These are phyloP conservation scores for Ambrosia trifida DNA, from an alignment of 129 eudicot genomes.

Conservation along the genomic window DNA sequence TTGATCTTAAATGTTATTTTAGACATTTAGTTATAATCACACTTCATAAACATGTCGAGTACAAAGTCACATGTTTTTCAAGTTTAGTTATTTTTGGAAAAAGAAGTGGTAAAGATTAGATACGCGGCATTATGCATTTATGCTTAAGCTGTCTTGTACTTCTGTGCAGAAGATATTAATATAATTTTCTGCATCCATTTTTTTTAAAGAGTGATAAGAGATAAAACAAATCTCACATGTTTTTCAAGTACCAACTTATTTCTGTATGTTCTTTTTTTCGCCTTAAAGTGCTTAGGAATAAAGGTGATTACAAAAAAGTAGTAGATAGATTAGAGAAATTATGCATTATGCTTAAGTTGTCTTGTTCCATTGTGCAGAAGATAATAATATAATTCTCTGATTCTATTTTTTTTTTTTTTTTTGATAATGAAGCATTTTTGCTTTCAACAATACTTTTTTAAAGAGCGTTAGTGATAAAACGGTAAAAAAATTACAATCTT, in stretches of 20 bases:
- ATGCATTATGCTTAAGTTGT: conserved; percentile 13
- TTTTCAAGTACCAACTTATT: too few species aligned
- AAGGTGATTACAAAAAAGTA: conserved; percentile 11
- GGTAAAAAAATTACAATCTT: neutral
- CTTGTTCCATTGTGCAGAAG: conserved; percentile 5
- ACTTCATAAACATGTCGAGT: too few species aligned
- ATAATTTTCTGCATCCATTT: too few species aligned
- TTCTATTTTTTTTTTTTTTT: neutral
- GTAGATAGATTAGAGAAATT: conserved; percentile 1
- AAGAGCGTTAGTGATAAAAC: too few species aligned
- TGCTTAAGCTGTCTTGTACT: conserved; percentile 7
- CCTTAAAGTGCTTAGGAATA: conserved; percentile 18
- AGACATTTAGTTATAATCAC: conserved; percentile 6
- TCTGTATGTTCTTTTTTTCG: neutral
- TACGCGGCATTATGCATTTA: conserved; percentile 14
- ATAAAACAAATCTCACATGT: too few species aligned
- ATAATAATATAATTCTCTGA: neutral
- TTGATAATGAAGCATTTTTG: conserved; percentile 12
- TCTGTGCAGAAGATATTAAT: too few species aligned
- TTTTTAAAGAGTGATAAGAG: too few species aligned
- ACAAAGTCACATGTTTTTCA: too few species aligned
- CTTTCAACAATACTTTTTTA: too few species aligned
- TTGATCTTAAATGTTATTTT: neutral
- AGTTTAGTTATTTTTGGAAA: neutral
- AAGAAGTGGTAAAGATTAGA: neutral